Evolutionary conservation across 2,329 filamentous ascomycete species (phyloP), one percentile per base, ranked within the genome.

Genomic region (Emericellopsis cladophorae): DNA sequence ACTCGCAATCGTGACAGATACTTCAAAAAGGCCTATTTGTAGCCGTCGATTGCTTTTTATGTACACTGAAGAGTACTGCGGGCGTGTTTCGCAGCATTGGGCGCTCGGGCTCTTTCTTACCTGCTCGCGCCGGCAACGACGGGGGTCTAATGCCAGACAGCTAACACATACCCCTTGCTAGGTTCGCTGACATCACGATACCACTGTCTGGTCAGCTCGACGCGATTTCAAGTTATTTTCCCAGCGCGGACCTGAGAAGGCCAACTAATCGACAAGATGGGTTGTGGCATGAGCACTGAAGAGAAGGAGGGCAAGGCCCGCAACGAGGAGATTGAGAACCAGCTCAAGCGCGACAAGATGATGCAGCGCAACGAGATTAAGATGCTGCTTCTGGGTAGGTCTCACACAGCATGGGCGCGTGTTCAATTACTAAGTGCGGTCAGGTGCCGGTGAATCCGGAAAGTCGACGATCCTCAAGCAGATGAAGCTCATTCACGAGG

Each of bases 281-380:
- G 92, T 80, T 98, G 92, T 67, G 90, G 90, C 69, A 94, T 95
- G 87, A 96, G 90, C 66, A 95, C 92, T 61, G 92, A 96, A 74
- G 92, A 96, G 72, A 95, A 95, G 83, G 92, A 96, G 88, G 90
- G 92, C 70, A 96, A 95, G 85, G 86, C 88, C 74, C 83, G 92
- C 55, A 96, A 98, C 64, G 92, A 98, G 76, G 90, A 96, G 79
- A 98, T 98, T 60, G 92, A 98, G 70, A 96, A 95, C 65, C 90
- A 96, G 74, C 74, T 96, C 61, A 96, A 95, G 79, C 79, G 87
- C 64, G 92, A 98, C 62, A 93, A 94, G 70, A 85, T 96, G 85
- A 84, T 94, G 74, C 89, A 95, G 72, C 83, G 90, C 57, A 98
- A 98, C 55, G 92, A 98, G 70, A 98, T 98, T 73, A 98, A 98